Percentiles rank a stretch among this genome's conserved stretches.
These are phyloP conservation scores for Saccharomycopsis javanensis DNA, from an alignment of 805 yeast species.

Conservation along the genomic window DNA sequence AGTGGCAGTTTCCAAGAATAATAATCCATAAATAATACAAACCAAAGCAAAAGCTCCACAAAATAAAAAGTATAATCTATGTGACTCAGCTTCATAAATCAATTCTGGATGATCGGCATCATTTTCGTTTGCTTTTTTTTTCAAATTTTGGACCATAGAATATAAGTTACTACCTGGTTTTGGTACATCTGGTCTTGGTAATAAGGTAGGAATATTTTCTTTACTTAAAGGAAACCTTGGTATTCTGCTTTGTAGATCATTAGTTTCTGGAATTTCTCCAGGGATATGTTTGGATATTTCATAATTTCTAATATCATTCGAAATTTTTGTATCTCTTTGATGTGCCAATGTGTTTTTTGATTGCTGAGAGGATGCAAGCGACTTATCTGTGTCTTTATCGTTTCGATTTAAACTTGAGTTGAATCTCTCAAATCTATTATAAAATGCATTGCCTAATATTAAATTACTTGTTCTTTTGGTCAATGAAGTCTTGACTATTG, in stretches of 20 bases:
- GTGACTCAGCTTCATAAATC: slow-evolving; percentile 78
- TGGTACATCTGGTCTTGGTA: slow-evolving; percentile 75
- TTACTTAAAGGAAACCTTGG: slow-evolving; percentile 60
- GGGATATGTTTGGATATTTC: slow-evolving; percentile 37
- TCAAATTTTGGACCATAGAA: slow-evolving; percentile 51
- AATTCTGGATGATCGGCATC: slow-evolving; percentile 48
- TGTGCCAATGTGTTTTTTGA: neutral
- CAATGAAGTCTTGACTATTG: neutral
- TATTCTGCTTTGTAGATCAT: slow-evolving; percentile 46
- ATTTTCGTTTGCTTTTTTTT: slow-evolving; percentile 29
- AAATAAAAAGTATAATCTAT: slow-evolving; percentile 60
- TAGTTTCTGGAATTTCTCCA: slow-evolving; percentile 37
- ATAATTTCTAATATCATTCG: slow-evolving; percentile 7
- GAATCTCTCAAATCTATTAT: neutral
- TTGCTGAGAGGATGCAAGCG: neutral
- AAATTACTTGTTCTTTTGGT: neutral
- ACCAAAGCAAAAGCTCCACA: slow-evolving; percentile 62
- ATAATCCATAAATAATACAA: slow-evolving; percentile 59
- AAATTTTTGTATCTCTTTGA: slow-evolving; percentile 9
- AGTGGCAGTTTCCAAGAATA: slow-evolving; percentile 46
- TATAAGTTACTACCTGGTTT: slow-evolving; percentile 50
- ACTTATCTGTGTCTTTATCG: neutral
- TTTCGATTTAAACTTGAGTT: neutral
- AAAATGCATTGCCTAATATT: neutral
- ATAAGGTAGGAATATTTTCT: slow-evolving; percentile 52